Evolutionary conservation across 306 rosid genomes (phyloP).

Genomic region (Glycine soja): DNA sequence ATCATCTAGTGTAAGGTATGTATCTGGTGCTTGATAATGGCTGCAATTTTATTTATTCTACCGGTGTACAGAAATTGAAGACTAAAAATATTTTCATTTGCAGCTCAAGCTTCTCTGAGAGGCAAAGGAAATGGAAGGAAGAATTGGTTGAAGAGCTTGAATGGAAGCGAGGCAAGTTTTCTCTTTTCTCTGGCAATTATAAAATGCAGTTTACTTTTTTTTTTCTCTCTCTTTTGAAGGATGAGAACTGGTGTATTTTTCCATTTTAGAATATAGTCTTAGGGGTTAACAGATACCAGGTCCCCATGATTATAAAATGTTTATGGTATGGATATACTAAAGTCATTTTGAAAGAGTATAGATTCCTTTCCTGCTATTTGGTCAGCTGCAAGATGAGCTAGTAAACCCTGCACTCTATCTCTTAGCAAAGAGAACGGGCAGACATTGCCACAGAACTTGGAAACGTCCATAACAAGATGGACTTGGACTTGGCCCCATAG

Average conservation of each 20-base stretch:
- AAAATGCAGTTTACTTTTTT: slow-evolving; percentile 11
- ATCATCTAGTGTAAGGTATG: slow-evolving; percentile 65
- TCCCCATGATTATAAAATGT: slow-evolving; percentile 22
- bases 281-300: neutral
- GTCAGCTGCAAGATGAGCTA: neutral
- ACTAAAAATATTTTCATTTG: slow-evolving; percentile 33
- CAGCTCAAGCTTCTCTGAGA: slow-evolving; percentile 77
- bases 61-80: slow-evolving; percentile 18
- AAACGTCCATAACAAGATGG: slow-evolving; percentile 10
- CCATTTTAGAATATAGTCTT: slow-evolving; percentile 39
- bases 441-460: slow-evolving; percentile 18
- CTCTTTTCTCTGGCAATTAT: neutral
- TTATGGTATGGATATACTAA: slow-evolving; percentile 9
- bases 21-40: slow-evolving; percentile 36
- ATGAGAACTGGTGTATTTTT: slow-evolving; percentile 1
- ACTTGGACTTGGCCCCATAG: slow-evolving; percentile 20
- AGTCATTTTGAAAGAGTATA: neutral
- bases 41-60: slow-evolving; percentile 42
- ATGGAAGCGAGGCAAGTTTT: slow-evolving; percentile 73
- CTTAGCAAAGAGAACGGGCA: slow-evolving; percentile 8
- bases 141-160: slow-evolving; percentile 87
- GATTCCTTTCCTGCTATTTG: slow-evolving; percentile 18
- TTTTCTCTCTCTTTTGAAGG: neutral
- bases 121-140: slow-evolving; percentile 88
- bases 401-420: neutral